A percentile compares a stretch with the other conserved stretches of the same genome.
phyloP scores from a whole-genome alignment of 371 early-diverging fungal species.

The Mortierella sp. region DNA sequence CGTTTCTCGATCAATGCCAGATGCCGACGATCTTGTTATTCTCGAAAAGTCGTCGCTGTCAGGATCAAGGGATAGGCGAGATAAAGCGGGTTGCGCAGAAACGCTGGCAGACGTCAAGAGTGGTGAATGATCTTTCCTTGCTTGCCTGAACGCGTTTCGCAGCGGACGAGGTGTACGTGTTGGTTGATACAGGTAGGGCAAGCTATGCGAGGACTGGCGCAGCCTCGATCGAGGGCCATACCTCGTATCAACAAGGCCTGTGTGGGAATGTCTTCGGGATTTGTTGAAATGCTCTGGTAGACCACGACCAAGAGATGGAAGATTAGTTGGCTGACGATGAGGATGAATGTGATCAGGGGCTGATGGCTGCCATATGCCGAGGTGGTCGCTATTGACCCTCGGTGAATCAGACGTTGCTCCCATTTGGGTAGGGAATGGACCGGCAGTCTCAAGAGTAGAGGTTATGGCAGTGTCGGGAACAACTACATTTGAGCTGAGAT shows the following conservation, averaged over 20 bases:
- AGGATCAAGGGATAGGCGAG: not conserved
- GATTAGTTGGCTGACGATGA: constrained; percentile 13
- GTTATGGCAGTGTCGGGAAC: constrained; percentile 49
- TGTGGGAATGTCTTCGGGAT: constrained; percentile 41
- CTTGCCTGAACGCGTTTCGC: constrained; percentile 31
- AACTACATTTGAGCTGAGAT: constrained; percentile 41
- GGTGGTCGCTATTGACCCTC: constrained; percentile 15
- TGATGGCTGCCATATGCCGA: constrained; percentile 24
- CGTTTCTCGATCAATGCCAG: too few relatives aligned
- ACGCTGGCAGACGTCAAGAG: constrained; percentile 40
- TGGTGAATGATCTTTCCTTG: constrained; percentile 41
- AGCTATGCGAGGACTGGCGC: constrained; percentile 14
- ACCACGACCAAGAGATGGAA: not conserved
- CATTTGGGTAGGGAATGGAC: constrained; percentile 1
- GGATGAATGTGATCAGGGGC: not conserved
- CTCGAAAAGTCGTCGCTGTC: not conserved
- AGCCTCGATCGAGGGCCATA: constrained; percentile 6
- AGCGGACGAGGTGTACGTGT: constrained; percentile 27
- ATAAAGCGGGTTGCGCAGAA: constrained; percentile 14
- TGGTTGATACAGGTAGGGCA: constrained; percentile 23
- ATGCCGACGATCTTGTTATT: not conserved
- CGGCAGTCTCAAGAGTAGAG: constrained; percentile 28
- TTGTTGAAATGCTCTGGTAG: constrained; percentile 3
- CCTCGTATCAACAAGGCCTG: constrained; percentile 17
- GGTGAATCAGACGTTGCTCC: not conserved